These are phyloP conservation scores for Candida loeiensis DNA, from an alignment of 805 yeast genomes.

Conservation along the genomic window DNA sequence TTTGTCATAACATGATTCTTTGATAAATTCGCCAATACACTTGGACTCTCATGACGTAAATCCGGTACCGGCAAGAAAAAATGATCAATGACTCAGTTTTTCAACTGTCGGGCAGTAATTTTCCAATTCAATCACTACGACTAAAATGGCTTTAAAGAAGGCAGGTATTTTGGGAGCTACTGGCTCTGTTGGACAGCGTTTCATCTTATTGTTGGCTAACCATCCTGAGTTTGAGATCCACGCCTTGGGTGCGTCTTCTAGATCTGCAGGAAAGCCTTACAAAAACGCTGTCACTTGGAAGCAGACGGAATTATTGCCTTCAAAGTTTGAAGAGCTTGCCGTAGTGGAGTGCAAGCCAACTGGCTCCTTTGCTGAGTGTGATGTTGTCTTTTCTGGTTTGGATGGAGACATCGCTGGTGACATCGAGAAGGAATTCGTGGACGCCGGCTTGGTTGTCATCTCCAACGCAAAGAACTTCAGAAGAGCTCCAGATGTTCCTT, in stretches of 20 bases:
- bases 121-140: background rate
- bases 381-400: slow-evolving; percentile 89
- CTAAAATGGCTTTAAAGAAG: slow-evolving; percentile 23
- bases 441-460: slow-evolving; percentile 76
- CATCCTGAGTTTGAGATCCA: slow-evolving; percentile 88
- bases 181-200: slow-evolving; percentile 96
- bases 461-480: slow-evolving; percentile 97
- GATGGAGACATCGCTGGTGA: slow-evolving; percentile 93
- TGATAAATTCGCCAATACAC: too few relatives aligned
- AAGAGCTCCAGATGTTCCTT: slow-evolving; percentile 81
- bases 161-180: slow-evolving; percentile 97
- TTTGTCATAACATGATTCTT: too few relatives aligned
- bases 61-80: slow-evolving; percentile 2
- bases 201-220: slow-evolving; percentile 73
- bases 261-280: slow-evolving; percentile 91
- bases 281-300: slow-evolving; percentile 90
- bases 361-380: slow-evolving; percentile 78
- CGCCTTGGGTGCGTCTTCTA: slow-evolving; percentile 86
- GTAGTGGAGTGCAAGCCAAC: slow-evolving; percentile 78
- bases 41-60: background rate
- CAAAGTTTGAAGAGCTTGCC: slow-evolving; percentile 51
- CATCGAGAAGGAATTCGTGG: slow-evolving; percentile 80
- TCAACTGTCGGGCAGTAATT: background rate
- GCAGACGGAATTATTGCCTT: slow-evolving; percentile 82
- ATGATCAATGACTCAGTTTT: slow-evolving; percentile 1